Percentiles rank a stretch among this genome's conserved stretches.
phyloP scores from a whole-genome alignment of 1,284 basidiomycete species.

The Ganoderma lingzhi region DNA sequence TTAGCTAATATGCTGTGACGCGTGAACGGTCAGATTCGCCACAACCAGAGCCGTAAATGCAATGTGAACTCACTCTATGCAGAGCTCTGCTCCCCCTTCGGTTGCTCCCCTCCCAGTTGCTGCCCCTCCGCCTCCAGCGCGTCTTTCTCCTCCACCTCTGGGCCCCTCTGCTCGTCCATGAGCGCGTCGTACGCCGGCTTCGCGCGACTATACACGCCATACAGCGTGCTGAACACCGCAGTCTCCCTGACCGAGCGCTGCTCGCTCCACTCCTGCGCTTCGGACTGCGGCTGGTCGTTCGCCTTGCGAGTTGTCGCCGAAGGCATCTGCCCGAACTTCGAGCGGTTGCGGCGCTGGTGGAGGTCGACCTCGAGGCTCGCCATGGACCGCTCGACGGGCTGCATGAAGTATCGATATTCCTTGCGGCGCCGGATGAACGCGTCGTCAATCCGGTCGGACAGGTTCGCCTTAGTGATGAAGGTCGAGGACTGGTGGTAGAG shows the following conservation, averaged over 20 bases:
- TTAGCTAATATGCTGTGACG: not conserved
- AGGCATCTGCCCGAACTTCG: constrained; percentile 46
- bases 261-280: constrained; percentile 29
- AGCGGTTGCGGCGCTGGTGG: constrained; percentile 40
- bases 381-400: constrained; percentile 19
- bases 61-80: constrained; percentile 4
- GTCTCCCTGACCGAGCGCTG: constrained; percentile 47
- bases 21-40: not conserved
- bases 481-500: constrained; percentile 75
- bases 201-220: constrained; percentile 53
- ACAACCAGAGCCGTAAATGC: not conserved
- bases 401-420: too few relatives aligned
- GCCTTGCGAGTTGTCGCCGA: constrained; percentile 14
- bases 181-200: constrained; percentile 64
- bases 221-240: constrained; percentile 63
- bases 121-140: not conserved
- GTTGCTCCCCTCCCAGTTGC: not conserved
- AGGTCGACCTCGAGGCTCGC: constrained; percentile 28
- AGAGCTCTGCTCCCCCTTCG: not conserved
- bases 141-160: constrained; percentile 12
- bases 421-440: constrained; percentile 51
- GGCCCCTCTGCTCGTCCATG: constrained; percentile 50
- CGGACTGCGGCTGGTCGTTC: constrained; percentile 9
- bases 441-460: constrained; percentile 67
- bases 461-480: constrained; percentile 75